Base-by-base conservation (phyloP, 768 basidiomycete species). In the Agrocybe praecox region DNA sequence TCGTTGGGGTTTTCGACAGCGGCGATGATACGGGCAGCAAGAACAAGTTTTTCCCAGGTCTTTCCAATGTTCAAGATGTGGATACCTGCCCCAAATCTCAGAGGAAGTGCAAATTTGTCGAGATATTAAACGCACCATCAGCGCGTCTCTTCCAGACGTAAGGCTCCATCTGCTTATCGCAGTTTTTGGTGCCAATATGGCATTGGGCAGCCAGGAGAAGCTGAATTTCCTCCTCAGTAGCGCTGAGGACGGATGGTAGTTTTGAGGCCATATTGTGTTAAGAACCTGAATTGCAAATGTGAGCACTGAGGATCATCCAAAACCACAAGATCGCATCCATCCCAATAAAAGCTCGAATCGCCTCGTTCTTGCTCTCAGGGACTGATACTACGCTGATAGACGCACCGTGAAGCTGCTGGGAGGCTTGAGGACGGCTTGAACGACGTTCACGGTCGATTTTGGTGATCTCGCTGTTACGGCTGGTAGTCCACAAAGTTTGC, bases 41-140 rank as follows among this genome's bases (percentile, higher is more conserved):
- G 84, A 62, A 98, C 95, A 63, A 99, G 86, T 78, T 99, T 99
- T 79, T 98, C 96, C 96, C 96, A 98, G 63, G 96, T 99, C 86
- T 98, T 99, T 71, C 97, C 97, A 65, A 98, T 90, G 87, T 98
- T 97, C 68, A 98, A 76, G 71, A 99, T 80, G 80, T 99, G 90
- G 75, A 98, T 93, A 64, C 96, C 96, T 97, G 74, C 21, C 53
- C 49, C 60, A 56, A 49, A 14, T 42, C 19, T 46, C 62, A 61
- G 43, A 60, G 55, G 52, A 54, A 62, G 46, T 45, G 47, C 40
- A 46, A 42, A 48, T 26, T 46, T 56, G 52, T 33, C 26, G 21
- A 44, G 48, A 46, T 53, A 33, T 32, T 53, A 19, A 29, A 74
- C 91, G 74, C 67, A 96, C 97, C 97, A 76, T 99, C 97, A 60